Percentiles rank a stretch among this genome's conserved stretches.
phyloP scores from a whole-genome alignment of 2,329 filamentous ascomycete genomes.

The Alternaria infectoria region DNA sequence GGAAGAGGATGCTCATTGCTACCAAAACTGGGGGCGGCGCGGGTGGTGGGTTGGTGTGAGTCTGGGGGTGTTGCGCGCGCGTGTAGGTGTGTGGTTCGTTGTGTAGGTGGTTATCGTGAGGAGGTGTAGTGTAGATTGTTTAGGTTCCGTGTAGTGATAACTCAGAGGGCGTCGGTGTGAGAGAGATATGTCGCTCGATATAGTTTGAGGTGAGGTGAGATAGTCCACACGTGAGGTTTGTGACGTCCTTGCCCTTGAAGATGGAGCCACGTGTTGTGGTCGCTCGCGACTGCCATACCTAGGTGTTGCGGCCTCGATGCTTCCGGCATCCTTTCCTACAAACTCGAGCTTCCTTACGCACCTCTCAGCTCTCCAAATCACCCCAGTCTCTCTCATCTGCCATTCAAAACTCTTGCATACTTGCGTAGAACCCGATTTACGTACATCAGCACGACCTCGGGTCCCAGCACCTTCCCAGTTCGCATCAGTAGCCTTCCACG shows the following conservation, averaged over 20 bases:
- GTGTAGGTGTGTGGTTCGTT: not conserved
- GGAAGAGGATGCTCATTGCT: constrained; percentile 21
- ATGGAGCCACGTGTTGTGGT: not conserved
- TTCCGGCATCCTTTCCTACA: not conserved
- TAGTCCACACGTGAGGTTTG: not conserved
- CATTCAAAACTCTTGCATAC: constrained; percentile 43
- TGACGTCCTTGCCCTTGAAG: not conserved
- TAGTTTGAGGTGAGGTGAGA: not conserved
- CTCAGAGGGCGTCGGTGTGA: too few species aligned
- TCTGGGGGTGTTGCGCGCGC: not conserved
- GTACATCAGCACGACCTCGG: constrained; percentile 78
- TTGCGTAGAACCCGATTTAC: constrained; percentile 54
- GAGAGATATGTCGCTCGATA: not conserved
- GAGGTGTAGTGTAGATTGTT: not conserved
- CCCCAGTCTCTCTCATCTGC: not conserved
- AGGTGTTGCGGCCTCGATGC: not conserved
- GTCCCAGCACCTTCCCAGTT: constrained; percentile 71
- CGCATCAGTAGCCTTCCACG: constrained; percentile 67
- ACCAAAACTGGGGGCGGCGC: not conserved
- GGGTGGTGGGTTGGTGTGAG: not conserved
- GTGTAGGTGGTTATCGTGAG: not conserved
- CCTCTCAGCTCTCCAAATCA: not conserved
- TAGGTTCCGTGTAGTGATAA: not conserved
- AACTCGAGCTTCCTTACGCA: too few species aligned
- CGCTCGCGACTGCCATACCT: not conserved